Percentiles rank a stretch among this genome's conserved stretches.
These are phyloP conservation scores for Candida namnaoensis DNA, from an alignment of 805 yeast genomes.

Conservation along the genomic window DNA sequence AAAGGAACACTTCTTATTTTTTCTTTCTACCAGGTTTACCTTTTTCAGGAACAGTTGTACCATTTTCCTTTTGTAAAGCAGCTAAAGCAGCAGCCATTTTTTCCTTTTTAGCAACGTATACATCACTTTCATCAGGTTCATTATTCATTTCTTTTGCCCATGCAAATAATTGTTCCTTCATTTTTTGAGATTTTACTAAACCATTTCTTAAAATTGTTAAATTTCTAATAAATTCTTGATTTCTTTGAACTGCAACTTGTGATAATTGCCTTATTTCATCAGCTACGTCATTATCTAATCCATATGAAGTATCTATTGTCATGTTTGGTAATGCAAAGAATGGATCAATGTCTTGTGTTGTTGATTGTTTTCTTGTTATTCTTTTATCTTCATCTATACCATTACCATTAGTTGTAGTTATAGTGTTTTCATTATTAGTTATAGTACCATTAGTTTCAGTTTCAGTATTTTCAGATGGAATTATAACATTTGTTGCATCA, in stretches of 20 bases:
- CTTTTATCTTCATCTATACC: conserved; percentile 18
- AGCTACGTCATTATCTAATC: conserved; percentile 45
- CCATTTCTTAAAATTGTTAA: conserved; percentile 68
- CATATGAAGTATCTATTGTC: conserved; percentile 34
- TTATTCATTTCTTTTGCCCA: conserved; percentile 89
- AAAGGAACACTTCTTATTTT: no score
- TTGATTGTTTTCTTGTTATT: conserved; percentile 16
- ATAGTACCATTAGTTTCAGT: neutral
- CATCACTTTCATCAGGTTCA: conserved; percentile 37
- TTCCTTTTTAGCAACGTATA: conserved; percentile 22
- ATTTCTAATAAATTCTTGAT: conserved; percentile 80
- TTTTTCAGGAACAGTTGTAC: neutral
- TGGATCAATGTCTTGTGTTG: conserved; percentile 37
- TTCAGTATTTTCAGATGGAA: conserved; percentile 11
- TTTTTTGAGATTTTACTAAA: conserved; percentile 67
- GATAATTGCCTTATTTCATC: conserved; percentile 65
- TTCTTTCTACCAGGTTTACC: neutral
- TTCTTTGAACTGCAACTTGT: conserved; percentile 73
- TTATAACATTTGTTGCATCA: conserved; percentile 29
- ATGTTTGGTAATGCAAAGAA: conserved; percentile 58
- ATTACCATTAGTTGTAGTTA: conserved; percentile 4
- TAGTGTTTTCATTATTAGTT: conserved; percentile 4
- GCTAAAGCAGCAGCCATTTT: conserved; percentile 19
- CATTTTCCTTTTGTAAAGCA: conserved; percentile 10
- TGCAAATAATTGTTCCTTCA: conserved; percentile 56